Evolutionary conservation across 768 basidiomycete genomes (phyloP), one percentile per base, ranked within the genome.

Genomic region (Pleurotus tuber-regium): DNA sequence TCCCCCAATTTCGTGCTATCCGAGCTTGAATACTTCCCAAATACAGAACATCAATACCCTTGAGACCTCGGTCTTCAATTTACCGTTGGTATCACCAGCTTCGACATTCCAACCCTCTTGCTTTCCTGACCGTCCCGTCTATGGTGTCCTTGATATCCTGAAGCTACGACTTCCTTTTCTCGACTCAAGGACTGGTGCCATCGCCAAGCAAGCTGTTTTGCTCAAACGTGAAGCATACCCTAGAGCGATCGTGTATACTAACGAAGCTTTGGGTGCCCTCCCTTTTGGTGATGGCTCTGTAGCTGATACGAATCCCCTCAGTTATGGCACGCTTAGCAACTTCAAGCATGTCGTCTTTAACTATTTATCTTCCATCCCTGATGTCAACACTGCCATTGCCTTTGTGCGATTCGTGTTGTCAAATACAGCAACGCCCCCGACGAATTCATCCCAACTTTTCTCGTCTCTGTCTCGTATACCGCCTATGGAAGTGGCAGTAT

Each of bases 1-100:
- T 7, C 78, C 82, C 9, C 82, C 85, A 0, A 61, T 83, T 1
- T 71, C 76, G 10, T 87, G 85, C 59, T 84, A 80, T 59, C 83
- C 86, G n/a, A 67, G 70, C 21, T 66, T 86, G 9, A 63, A 61
- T 24, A 43, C 64, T 10, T 53, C 66, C 10, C 73, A 78, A 54
- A 54, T 74, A 28, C 60, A 75, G 25, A 62, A 66, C 47, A 63
- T 84, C 43, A 74, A 74, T 58, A 50, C 65, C 12, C 61, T 87
- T 29, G 85, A 87, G 61, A 68, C 67, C 14, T 58, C 56, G 9
- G 75, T 79, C 10, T 87, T 84, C 59, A 76, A 74, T 18, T 65
- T 87, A 19, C 57, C 73, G n/a, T 12, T 59, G 4, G 48, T 66
- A n/a, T 35, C 62, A 0, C 42, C 61, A 19, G 41, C 63, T 24